These are phyloP conservation scores for Combretum micranthum DNA, from an alignment of 345 rosid genomes.

Conservation along the genomic window DNA sequence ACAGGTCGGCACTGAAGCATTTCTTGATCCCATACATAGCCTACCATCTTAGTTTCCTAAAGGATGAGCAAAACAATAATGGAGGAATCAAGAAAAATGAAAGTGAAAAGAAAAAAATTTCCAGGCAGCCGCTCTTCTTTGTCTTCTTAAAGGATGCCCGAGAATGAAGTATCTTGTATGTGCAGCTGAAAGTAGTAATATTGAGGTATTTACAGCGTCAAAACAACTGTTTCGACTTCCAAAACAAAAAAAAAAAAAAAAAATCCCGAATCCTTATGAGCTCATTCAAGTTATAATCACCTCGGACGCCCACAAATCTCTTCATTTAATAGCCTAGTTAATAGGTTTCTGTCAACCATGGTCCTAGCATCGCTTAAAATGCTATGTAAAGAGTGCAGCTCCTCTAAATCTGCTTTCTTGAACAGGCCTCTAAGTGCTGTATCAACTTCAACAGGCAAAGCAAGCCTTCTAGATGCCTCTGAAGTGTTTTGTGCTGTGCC, in stretches of 20 bases:
- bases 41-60: no score
- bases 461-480: slow-evolving; percentile 15
- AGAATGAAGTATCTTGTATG: neutral
- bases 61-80: neutral
- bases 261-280: no score
- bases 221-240: neutral
- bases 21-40: neutral
- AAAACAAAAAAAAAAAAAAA: no score
- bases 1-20: neutral
- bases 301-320: slow-evolving; percentile 49
- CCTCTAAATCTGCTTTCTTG: slow-evolving; percentile 70
- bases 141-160: slow-evolving; percentile 1
- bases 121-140: slow-evolving; percentile 1
- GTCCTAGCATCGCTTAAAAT: slow-evolving; percentile 30
- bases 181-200: neutral
- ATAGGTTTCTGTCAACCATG: slow-evolving; percentile 23
- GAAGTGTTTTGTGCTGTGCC: slow-evolving; percentile 12
- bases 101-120: neutral
- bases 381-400: slow-evolving; percentile 41
- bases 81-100: slow-evolving; percentile 2
- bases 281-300: slow-evolving; percentile 16
- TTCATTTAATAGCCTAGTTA: slow-evolving; percentile 42
- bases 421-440: slow-evolving; percentile 40
- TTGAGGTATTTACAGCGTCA: slow-evolving; percentile 8
- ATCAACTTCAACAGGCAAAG: slow-evolving; percentile 28